Percentiles rank a stretch among this genome's conserved stretches.
phyloP scores from a whole-genome alignment of 495 filamentous ascomycete genomes.

The Polyplosphaeria fusca region DNA sequence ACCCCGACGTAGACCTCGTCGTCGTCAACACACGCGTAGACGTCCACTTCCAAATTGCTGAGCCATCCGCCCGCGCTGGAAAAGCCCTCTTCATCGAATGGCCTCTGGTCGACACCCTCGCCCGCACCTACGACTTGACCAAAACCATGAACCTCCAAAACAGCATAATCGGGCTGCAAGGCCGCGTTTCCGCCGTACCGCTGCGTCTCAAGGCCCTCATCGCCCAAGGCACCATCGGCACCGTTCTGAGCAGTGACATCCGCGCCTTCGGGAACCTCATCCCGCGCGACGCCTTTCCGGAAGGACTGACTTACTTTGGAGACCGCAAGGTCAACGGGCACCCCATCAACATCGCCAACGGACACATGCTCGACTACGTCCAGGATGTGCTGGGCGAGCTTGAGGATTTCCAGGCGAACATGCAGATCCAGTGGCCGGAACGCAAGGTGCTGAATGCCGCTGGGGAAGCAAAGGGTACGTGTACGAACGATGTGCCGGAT shows the following conservation, averaged over 20 bases:
- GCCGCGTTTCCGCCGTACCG: not conserved
- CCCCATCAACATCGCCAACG: slow-evolving; percentile 19
- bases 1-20: slow-evolving; percentile 31
- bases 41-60: slow-evolving; percentile 16
- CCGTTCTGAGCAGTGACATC: slow-evolving; percentile 18
- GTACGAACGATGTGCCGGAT: slow-evolving; percentile 11
- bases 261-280: not conserved
- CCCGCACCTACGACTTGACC: slow-evolving; percentile 4
- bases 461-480: not conserved
- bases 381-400: slow-evolving; percentile 14
- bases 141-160: not conserved
- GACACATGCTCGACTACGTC: slow-evolving; percentile 15
- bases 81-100: slow-evolving; percentile 30
- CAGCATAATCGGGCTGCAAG: slow-evolving; percentile 20
- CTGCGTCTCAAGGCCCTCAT: slow-evolving; percentile 17
- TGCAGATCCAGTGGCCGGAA: slow-evolving; percentile 17
- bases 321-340: slow-evolving; percentile 18
- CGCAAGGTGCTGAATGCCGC: slow-evolving; percentile 1
- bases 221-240: slow-evolving; percentile 11
- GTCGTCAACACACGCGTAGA: slow-evolving; percentile 20
- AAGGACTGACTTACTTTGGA: slow-evolving; percentile 17
- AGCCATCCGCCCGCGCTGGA: slow-evolving; percentile 15
- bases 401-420: not conserved
- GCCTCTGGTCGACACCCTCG: slow-evolving; percentile 14
- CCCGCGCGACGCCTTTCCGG: slow-evolving; percentile 3